A percentile compares a stretch with the other conserved stretches of the same genome.
phyloP scores from a whole-genome alignment of 2,329 filamentous ascomycete genomes.

The Aspergillus sp. region DNA sequence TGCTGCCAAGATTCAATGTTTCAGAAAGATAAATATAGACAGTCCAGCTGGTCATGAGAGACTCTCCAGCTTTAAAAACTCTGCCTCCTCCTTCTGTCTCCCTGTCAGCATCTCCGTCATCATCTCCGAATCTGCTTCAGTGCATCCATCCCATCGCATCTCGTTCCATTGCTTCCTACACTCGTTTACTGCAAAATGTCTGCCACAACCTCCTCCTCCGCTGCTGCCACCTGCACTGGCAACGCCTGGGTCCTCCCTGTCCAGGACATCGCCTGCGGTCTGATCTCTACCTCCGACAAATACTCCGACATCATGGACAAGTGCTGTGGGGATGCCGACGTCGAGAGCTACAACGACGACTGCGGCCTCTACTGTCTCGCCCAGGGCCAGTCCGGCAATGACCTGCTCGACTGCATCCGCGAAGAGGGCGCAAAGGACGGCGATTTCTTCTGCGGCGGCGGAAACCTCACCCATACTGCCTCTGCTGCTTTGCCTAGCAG shows the following conservation, averaged over 20 bases:
- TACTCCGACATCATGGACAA: slow-evolving; percentile 45
- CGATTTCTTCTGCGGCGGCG: slow-evolving; percentile 49
- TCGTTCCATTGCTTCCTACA: not conserved
- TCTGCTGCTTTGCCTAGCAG: slow-evolving; percentile 33
- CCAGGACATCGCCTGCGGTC: slow-evolving; percentile 48
- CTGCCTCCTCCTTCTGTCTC: not conserved
- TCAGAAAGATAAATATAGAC: not conserved
- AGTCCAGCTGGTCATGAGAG: not conserved
- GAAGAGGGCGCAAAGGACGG: slow-evolving; percentile 37
- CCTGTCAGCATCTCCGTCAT: not conserved
- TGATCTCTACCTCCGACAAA: slow-evolving; percentile 38
- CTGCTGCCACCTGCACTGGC: slow-evolving; percentile 23
- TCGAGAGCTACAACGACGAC: slow-evolving; percentile 48
- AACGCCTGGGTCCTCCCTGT: slow-evolving; percentile 45
- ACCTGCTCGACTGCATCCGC: slow-evolving; percentile 43
- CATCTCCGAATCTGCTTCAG: too few species aligned
- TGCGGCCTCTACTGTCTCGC: slow-evolving; percentile 56
- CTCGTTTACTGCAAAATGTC: slow-evolving; percentile 18
- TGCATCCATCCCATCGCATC: not conserved
- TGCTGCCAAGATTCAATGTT: not conserved
- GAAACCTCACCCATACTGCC: slow-evolving; percentile 42
- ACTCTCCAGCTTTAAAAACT: not conserved
- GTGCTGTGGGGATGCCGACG: slow-evolving; percentile 49
- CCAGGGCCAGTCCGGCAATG: slow-evolving; percentile 37
- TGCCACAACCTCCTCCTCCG: slow-evolving; percentile 23